A percentile compares a stretch with the other conserved stretches of the same genome.
Conservation (phyloP, 2,329 filamentous ascomycete genomes). For the Myotisia sp. region DNA sequence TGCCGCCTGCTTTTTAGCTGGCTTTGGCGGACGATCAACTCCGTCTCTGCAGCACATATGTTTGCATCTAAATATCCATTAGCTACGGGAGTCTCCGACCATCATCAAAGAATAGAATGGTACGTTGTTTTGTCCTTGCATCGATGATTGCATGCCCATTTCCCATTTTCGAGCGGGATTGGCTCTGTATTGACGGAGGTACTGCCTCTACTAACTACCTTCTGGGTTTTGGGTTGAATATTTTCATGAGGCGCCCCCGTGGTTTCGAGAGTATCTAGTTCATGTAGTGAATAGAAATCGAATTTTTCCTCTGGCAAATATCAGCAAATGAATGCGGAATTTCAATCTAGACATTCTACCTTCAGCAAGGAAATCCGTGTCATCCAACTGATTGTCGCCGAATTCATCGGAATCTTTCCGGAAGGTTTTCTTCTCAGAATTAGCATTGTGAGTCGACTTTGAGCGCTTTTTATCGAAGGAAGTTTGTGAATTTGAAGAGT, state of each 20-base stretch:
- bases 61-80: slow-evolving; percentile 40
- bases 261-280: neutral
- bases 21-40: slow-evolving; percentile 47
- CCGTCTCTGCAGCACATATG: slow-evolving; percentile 62
- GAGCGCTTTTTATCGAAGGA: neutral
- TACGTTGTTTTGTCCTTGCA: slow-evolving; percentile 47
- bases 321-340: too few relatives aligned
- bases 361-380: slow-evolving; percentile 3
- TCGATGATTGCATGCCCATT: slow-evolving; percentile 58
- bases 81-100: slow-evolving; percentile 18
- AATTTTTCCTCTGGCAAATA: too few relatives aligned
- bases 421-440: neutral
- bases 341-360: too few relatives aligned
- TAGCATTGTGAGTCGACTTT: neutral
- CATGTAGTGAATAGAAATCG: too few relatives aligned
- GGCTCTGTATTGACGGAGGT: slow-evolving; percentile 21
- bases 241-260: too few relatives aligned
- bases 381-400: slow-evolving; percentile 1
- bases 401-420: neutral
- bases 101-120: slow-evolving; percentile 17
- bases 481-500: neutral
- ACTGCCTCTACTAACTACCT: slow-evolving; percentile 6
- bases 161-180: slow-evolving; percentile 50
- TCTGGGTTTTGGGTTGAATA: slow-evolving; percentile 8
- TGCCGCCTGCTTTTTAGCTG: slow-evolving; percentile 17